These are phyloP conservation scores for Hypoxylon sp. DNA, from an alignment of 2,329 filamentous ascomycete species.

Conservation along the genomic window DNA sequence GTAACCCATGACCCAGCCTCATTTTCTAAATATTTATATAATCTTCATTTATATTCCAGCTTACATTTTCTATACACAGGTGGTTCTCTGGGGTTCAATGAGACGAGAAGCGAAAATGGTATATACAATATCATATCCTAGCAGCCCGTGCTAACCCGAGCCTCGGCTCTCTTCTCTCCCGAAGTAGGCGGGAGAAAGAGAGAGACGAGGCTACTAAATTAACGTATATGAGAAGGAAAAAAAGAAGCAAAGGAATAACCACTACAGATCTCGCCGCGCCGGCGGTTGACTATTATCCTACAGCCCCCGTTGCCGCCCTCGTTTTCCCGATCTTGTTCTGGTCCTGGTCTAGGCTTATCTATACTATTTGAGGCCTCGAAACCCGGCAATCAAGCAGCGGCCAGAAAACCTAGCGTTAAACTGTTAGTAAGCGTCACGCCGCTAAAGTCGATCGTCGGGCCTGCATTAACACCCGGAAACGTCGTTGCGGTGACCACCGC, in stretches of 20 bases:
- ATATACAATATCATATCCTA: constrained; percentile 29
- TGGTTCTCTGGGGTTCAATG: background rate
- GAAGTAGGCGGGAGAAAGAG: background rate
- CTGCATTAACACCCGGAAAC: constrained; percentile 45
- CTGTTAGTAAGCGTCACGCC: constrained; percentile 44
- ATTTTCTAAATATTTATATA: constrained; percentile 22
- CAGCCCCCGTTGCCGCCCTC: background rate
- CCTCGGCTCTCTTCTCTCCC: background rate
- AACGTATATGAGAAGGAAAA: background rate
- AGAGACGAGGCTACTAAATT: constrained; percentile 4
- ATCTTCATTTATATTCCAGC: constrained; percentile 29
- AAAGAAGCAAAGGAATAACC: background rate
- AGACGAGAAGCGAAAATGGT: constrained; percentile 31
- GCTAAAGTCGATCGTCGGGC: constrained; percentile 46
- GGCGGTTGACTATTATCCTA: background rate
- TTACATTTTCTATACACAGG: background rate
- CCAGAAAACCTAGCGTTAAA: constrained; percentile 45
- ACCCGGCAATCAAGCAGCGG: background rate
- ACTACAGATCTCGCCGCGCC: background rate
- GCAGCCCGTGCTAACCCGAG: constrained; percentile 27
- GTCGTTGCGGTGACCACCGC: constrained; percentile 41
- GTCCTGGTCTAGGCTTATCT: too few relatives aligned
- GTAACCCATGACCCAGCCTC: constrained; percentile 30
- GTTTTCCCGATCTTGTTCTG: background rate
- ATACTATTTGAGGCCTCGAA: background rate